Conservation (phyloP, 2,329 filamentous ascomycete species). For the Apiospora malaysiana region DNA sequence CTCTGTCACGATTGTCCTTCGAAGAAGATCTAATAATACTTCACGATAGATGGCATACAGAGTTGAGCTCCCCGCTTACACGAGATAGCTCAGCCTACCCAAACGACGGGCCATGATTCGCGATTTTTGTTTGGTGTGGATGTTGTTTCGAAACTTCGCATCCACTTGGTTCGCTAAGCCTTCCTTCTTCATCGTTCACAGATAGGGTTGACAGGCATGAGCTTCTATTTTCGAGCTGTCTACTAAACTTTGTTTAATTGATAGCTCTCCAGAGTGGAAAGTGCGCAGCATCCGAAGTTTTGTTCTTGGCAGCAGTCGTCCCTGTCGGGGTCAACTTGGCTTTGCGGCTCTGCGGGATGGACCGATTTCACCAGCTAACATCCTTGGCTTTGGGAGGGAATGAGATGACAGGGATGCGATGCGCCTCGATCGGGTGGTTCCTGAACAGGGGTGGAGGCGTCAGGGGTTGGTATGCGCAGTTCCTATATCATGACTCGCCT, state of each 20-base stretch:
- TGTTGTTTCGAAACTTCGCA: conserved; percentile 1
- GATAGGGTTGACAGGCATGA: neutral
- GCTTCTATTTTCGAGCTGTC: conserved; percentile 9
- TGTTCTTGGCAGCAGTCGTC: neutral
- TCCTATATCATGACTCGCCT: conserved; percentile 2
- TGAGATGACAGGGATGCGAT: neutral
- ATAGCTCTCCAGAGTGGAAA: neutral
- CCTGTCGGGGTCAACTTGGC: neutral
- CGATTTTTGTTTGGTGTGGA: neutral
- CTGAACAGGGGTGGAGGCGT: neutral
- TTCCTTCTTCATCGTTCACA: neutral
- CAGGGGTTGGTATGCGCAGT: neutral
- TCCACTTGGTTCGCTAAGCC: neutral
- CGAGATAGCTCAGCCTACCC: neutral
- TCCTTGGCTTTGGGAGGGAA: neutral
- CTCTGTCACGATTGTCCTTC: neutral
- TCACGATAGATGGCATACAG: neutral
- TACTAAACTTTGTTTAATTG: neutral
- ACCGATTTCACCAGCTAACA: neutral
- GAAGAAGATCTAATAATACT: neutral
- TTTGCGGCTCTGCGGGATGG: conserved; percentile 2
- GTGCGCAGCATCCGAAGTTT: neutral
- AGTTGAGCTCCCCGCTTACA: neutral
- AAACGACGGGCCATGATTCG: neutral
- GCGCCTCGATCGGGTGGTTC: conserved; percentile 2